A percentile compares a stretch with the other conserved stretches of the same genome.
These are phyloP conservation scores for Nakazawaea populi DNA, from an alignment of 805 yeast species.

Conservation along the genomic window DNA sequence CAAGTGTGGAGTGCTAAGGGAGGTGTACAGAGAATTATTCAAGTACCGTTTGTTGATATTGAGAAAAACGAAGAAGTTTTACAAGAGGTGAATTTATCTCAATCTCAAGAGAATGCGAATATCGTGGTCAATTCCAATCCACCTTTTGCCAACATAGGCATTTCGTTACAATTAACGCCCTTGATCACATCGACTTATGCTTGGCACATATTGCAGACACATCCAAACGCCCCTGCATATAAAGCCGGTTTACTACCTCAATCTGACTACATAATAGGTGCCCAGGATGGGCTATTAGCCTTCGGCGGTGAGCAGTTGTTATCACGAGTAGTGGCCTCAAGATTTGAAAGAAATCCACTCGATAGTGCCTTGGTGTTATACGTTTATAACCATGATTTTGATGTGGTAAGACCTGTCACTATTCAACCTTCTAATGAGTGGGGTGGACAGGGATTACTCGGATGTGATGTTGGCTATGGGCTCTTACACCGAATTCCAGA, in stretches of 20 bases:
- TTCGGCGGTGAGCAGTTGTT: constrained; percentile 84
- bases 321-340: constrained; percentile 57
- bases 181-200: constrained; percentile 71
- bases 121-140: constrained; percentile 23
- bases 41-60: constrained; percentile 17
- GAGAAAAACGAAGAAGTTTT: constrained; percentile 14
- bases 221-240: constrained; percentile 76
- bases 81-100: constrained; percentile 23
- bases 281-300: constrained; percentile 77
- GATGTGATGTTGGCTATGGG: constrained; percentile 95
- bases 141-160: constrained; percentile 47
- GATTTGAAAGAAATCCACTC: constrained; percentile 32
- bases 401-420: constrained; percentile 79
- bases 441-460: constrained; percentile 83
- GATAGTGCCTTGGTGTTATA: constrained; percentile 45
- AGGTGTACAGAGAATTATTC: constrained; percentile 43
- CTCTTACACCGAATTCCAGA: constrained; percentile 80
- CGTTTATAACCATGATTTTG: constrained; percentile 86
- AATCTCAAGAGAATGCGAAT: constrained; percentile 10
- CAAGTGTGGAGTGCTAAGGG: constrained; percentile 90
- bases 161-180: constrained; percentile 74
- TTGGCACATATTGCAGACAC: constrained; percentile 78
- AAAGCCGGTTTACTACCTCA: constrained; percentile 78
- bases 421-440: constrained; percentile 67
- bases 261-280: constrained; percentile 83